Evolutionary conservation across 768 basidiomycete genomes (phyloP).

Genomic region (Phallus indusiatus): DNA sequence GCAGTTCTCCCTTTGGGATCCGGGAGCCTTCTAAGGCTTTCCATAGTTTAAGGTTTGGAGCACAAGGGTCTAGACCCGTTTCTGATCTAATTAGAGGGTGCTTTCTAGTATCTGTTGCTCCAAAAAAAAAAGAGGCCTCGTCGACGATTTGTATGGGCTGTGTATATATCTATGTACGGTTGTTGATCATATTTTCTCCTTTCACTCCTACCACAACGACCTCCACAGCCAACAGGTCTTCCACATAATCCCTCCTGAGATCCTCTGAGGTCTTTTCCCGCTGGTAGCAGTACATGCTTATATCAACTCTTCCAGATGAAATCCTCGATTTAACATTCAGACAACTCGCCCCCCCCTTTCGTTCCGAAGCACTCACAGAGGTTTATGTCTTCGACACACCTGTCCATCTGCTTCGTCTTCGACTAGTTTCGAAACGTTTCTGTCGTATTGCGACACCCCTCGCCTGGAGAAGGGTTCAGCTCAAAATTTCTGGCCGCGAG

Average conservation of each 20-base stretch:
- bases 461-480: slow-evolving; percentile 6
- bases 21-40: no score
- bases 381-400: slow-evolving; percentile 6
- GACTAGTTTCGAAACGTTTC: slow-evolving; percentile 2
- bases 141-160: neutral
- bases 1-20: no score
- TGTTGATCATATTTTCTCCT: neutral
- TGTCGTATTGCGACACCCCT: slow-evolving; percentile 4
- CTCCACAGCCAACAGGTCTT: neutral
- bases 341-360: slow-evolving; percentile 1
- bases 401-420: neutral
- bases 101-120: neutral
- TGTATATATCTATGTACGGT: neutral
- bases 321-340: slow-evolving; percentile 4
- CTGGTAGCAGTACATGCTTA: neutral
- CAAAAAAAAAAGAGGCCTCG: neutral
- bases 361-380: slow-evolving; percentile 5
- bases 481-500: neutral
- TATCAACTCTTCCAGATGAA: slow-evolving; percentile 4
- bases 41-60: neutral
- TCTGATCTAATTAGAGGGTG: neutral
- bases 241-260: neutral
- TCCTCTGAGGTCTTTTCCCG: neutral
- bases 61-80: neutral
- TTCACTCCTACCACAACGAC: neutral